Evolutionary conservation across 2,329 filamentous ascomycete species (phyloP), one percentile per base, ranked within the genome.

Genomic region (Exophiala phaeomuriformis): DNA sequence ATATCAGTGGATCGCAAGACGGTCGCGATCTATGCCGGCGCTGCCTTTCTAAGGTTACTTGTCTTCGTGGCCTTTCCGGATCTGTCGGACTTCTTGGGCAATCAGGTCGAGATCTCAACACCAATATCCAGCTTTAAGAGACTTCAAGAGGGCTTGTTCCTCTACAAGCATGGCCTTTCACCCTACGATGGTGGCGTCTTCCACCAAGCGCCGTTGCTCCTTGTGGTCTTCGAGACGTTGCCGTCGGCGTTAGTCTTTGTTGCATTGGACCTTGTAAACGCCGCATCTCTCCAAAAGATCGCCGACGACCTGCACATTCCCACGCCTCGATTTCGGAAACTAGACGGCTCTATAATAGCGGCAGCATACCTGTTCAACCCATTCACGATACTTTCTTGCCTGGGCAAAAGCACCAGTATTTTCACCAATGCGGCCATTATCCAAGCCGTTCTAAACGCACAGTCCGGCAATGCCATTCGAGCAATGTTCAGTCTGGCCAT

Each of bases 51-150:
- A 63, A 84, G 93, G 63, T 77, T 97, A 56, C 72, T 88, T 52
- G 80, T 97, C 49, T 90, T 90, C 68, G 76, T 84, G 55, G 77
- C 83, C 53, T 95, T 96, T 67, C 90, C 93, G 58, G 81, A 81
- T 36, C 77, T 98, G 39, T 88, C 91, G 49, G 84, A 90, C 68
- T 78, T 95, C 58, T 78, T 98, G 58, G 93, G 89, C 19, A 87
- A 86, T 60, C 86, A 93, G 67, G 93, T 96, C 64, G 93, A 98
- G 76, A 86, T 98, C 65, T 96, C 93, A 42, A 98, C 93, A 27
- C 91, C 93, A 37, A 86, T 97, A 44, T 96, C 89, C 64, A 95
- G 91, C 79, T 98, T 96, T 80, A 97, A 97, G 76, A 82, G 93
- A 81, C 89, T 97, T 51, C 91, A 97, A 77, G 93, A 98, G 73